Conservation (phyloP, 2,329 filamentous ascomycete genomes). For the Mollisiaceae sp. region DNA sequence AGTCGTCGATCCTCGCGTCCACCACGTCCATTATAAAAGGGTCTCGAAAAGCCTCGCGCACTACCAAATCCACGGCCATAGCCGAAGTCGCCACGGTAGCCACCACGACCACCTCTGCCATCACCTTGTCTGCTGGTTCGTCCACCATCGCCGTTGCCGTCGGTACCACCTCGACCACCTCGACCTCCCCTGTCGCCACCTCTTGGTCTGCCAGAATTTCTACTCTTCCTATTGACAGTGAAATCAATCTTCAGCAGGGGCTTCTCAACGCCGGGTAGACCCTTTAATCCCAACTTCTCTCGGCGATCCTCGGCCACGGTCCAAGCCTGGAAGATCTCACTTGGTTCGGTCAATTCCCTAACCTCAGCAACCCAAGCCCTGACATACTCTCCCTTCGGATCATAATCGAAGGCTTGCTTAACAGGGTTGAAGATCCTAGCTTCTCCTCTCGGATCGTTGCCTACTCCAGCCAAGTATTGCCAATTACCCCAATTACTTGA, state of each 20-base stretch:
- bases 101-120: not conserved
- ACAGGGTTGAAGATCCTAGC: constrained; percentile 78
- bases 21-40: not conserved
- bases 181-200: constrained; percentile 22
- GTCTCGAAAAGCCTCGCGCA: not conserved
- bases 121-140: constrained; percentile 9
- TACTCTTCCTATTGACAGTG: constrained; percentile 49
- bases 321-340: constrained; percentile 72
- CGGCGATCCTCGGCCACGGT: constrained; percentile 63
- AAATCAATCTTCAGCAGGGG: constrained; percentile 72
- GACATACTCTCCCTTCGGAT: constrained; percentile 71
- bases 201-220: constrained; percentile 24
- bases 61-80: not conserved
- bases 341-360: constrained; percentile 50
- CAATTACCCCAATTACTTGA: constrained; percentile 82
- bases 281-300: constrained; percentile 58
- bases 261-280: constrained; percentile 68
- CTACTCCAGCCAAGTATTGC: constrained; percentile 82
- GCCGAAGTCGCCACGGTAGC: not conserved
- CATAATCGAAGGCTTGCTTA: constrained; percentile 81
- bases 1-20: not conserved
- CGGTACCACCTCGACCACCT: constrained; percentile 6
- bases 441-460: constrained; percentile 76
- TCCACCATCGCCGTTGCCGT: constrained; percentile 23
- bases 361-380: constrained; percentile 76